Base-by-base conservation (phyloP, 2,329 filamentous ascomycete genomes). In the Chaetomiaceae sp. region DNA sequence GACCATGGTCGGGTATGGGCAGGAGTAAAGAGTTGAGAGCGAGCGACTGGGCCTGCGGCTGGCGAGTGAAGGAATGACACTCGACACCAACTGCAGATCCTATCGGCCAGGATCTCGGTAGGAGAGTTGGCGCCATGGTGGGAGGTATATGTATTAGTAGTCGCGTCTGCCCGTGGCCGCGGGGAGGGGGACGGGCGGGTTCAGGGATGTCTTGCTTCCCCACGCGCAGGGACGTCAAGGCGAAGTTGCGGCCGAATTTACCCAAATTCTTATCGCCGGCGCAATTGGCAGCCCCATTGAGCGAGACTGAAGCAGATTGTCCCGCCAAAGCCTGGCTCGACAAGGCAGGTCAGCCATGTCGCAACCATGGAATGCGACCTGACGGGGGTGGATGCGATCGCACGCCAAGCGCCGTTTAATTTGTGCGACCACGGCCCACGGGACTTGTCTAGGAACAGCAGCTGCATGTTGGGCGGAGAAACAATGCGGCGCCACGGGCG, bases 1-100 rank as follows among this genome's bases (percentile, higher is more conserved):
- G 41, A 72, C 67, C 68, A 73, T 73, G 58, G 39, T 63, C 38
- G 38, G 20, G 20, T 14, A 37, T 7, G 23, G 31, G 27, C 31
- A 35, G 46, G 35, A 19, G 16, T 19, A 16, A 13, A 30, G 23
- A n/a, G n/a, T n/a, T n/a, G 34, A 35, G 21, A 50, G 19, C n/a
- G 49, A 50, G 48, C 13, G 49, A 44, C 48, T 41, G 42, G 25
- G 42, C 44, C 45, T 35, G 44, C 46, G 23, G 44, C 42, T 37
- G 51, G 53, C 42, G 47, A 55, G 44, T 23, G 27, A 51, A 54
- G 19, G 44, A 49, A 51, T 19, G 44, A 30, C 50, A 44, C 30
- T 48, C 44, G 21, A 42, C 34, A 50, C 43, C 31, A 34, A 33
- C 23, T 30, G 25, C 47, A 17, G 39, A 41, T 25, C 42, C 19